A percentile compares a stretch with the other conserved stretches of the same genome.
Evolutionary conservation across 192 early-diverging fungal species (phyloP).

Genomic region (Thamnidium elegans): DNA sequence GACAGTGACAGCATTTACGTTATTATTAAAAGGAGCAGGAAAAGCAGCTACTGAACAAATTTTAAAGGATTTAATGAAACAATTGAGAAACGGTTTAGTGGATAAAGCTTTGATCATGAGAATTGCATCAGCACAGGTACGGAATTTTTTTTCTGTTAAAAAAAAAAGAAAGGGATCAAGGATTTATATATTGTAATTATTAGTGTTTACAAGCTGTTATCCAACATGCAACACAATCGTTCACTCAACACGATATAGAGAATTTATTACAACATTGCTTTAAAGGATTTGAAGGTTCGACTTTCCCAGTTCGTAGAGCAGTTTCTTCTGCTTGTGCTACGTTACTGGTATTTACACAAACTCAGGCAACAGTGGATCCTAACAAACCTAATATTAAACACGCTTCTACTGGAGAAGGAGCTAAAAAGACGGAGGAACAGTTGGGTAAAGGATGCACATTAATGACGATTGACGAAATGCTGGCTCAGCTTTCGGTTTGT

Average conservation of each 20-base stretch:
- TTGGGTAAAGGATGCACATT: conserved; percentile 18
- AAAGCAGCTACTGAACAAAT: conserved; percentile 66
- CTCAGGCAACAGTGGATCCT: conserved; percentile 30
- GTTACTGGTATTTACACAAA: conserved; percentile 55
- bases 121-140: conserved; percentile 64
- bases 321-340: conserved; percentile 49
- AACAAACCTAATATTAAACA: conserved; percentile 34
- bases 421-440: conserved; percentile 3
- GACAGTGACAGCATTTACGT: conserved; percentile 59
- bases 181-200: neutral
- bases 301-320: conserved; percentile 46
- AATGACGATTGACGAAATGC: conserved; percentile 64
- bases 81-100: conserved; percentile 55
- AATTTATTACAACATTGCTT: conserved; percentile 37
- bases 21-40: conserved; percentile 70
- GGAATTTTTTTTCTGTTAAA: neutral
- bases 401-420: conserved; percentile 17
- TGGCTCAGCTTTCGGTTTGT: conserved; percentile 58
- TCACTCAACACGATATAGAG: conserved; percentile 57
- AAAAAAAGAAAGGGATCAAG: neutral
- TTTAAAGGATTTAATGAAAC: conserved; percentile 70
- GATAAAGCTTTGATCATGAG: conserved; percentile 75
- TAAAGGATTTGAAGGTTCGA: conserved; percentile 53
- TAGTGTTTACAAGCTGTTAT: conserved; percentile 37
- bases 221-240: conserved; percentile 34